A percentile compares a stretch with the other conserved stretches of the same genome.
Evolutionary conservation across 2,329 filamentous ascomycete genomes (phyloP).

Genomic region (Aspergillus novofumigatus): DNA sequence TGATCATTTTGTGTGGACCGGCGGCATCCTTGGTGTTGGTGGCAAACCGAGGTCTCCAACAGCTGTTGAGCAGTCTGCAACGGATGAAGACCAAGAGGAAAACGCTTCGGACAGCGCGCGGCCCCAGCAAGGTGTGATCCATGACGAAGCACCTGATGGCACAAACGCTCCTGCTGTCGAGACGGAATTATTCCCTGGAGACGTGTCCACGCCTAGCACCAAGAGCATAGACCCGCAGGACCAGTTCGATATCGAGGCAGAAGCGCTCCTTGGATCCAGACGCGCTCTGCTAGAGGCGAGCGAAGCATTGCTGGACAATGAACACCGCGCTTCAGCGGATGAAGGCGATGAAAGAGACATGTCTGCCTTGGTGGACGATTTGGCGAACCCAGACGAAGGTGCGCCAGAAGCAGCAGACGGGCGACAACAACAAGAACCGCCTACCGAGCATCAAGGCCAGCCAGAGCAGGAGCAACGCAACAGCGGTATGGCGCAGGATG

Average conservation of each 20-base stretch:
- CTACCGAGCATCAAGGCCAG: neutral
- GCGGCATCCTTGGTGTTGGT: constrained; percentile 28
- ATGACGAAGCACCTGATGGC: neutral
- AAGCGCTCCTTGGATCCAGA: constrained; percentile 14
- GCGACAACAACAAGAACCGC: neutral
- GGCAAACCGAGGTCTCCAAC: constrained; percentile 16
- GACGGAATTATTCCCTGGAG: neutral
- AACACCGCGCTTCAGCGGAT: constrained; percentile 2
- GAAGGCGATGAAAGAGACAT: neutral
- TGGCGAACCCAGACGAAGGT: neutral
- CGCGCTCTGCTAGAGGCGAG: constrained; percentile 12
- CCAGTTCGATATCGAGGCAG: constrained; percentile 24
- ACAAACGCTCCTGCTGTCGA: neutral
- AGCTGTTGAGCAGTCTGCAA: neutral
- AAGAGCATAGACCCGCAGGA: constrained; percentile 19
- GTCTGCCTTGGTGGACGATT: neutral
- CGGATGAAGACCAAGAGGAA: neutral
- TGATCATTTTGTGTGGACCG: constrained; percentile 31
- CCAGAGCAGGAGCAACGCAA: neutral
- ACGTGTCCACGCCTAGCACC: neutral
- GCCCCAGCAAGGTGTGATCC: neutral
- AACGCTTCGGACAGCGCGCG: neutral
- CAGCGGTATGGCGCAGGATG: neutral
- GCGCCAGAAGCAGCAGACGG: neutral
- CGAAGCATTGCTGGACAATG: constrained; percentile 18